These are phyloP conservation scores for Lipomyces orientalis DNA, from an alignment of 805 yeast genomes.

Conservation along the genomic window DNA sequence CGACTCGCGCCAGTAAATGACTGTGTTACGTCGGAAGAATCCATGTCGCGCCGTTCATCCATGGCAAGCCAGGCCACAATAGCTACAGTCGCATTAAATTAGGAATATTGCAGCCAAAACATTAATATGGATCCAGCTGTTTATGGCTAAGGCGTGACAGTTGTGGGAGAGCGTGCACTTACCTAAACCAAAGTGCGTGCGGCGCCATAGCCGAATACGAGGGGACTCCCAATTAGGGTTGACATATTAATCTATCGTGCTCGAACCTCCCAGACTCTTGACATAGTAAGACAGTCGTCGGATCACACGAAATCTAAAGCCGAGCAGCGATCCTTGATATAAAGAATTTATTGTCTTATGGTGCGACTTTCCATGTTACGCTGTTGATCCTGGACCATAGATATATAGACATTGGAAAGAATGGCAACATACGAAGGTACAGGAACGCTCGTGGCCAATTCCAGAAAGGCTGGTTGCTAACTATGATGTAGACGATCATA, in stretches of 20 bases:
- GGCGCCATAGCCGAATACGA: background rate
- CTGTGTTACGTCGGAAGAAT: background rate
- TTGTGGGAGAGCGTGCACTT: no score
- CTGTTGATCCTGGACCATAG: background rate
- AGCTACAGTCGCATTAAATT: background rate
- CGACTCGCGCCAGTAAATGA: background rate
- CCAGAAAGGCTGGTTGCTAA: background rate
- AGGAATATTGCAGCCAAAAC: background rate
- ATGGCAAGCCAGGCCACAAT: background rate
- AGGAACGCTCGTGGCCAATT: background rate
- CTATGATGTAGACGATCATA: slow-evolving; percentile 34
- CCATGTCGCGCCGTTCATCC: background rate
- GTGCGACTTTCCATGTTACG: background rate
- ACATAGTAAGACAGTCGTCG: no score
- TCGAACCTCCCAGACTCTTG: no score
- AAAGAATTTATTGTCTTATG: background rate
- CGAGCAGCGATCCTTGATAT: background rate
- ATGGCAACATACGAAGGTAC: slow-evolving; percentile 38
- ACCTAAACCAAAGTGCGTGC: background rate
- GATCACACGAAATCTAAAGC: background rate
- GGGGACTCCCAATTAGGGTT: background rate
- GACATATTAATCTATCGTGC: no score
- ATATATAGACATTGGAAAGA: background rate
- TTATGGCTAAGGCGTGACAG: background rate
- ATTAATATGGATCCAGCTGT: background rate